Conservation (phyloP, 208 protist species). For the Leptomonas pyrrhocoris region DNA sequence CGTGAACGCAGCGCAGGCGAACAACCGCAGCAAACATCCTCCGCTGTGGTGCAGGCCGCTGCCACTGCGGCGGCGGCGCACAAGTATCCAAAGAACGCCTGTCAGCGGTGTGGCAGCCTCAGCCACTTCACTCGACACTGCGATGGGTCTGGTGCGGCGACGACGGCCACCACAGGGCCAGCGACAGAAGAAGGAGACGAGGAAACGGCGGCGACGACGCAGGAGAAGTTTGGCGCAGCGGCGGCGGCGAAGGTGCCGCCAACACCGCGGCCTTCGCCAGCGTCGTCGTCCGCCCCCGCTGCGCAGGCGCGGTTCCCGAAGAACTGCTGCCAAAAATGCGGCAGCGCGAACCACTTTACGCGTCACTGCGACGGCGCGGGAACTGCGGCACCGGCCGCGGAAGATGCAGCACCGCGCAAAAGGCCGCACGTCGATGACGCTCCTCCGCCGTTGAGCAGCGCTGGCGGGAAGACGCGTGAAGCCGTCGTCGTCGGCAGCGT, state of each 20-base stretch:
- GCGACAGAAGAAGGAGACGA: too few relatives aligned
- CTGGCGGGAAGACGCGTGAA: neutral
- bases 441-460: neutral
- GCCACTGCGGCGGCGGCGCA: neutral
- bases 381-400: constrained; percentile 1
- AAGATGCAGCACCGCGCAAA: neutral
- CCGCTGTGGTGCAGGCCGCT: too few relatives aligned
- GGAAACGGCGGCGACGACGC: too few relatives aligned
- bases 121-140: constrained; percentile 59
- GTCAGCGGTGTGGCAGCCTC: constrained; percentile 48
- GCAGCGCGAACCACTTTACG: constrained; percentile 41
- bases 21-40: neutral
- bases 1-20: neutral
- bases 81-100: constrained; percentile 46
- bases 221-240: too few relatives aligned
- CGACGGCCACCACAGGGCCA: too few relatives aligned
- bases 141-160: constrained; percentile 25
- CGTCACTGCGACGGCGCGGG: constrained; percentile 39
- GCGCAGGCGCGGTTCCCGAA: constrained; percentile 26
- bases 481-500: too few relatives aligned
- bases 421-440: neutral
- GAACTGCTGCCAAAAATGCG: constrained; percentile 43
- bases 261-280: neutral
- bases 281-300: neutral
- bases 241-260: too few relatives aligned